phyloP scores from a whole-genome alignment of 495 filamentous ascomycete genomes.

The Melanomma pulvis-pyrius region DNA sequence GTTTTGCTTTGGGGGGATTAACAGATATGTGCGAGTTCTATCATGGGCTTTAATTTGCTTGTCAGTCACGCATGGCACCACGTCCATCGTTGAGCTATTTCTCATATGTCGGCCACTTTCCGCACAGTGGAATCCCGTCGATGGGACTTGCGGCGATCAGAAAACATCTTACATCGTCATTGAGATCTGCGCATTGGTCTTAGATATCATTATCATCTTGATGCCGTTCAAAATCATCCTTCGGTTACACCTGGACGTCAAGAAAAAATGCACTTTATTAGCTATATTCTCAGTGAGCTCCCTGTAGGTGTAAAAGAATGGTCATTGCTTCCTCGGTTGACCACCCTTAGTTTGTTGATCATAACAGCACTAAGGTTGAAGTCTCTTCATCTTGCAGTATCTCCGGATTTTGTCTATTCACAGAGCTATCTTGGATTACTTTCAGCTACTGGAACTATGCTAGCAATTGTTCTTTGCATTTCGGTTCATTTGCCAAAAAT shows the following conservation, averaged over 20 bases:
- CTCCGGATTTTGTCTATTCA: not conserved
- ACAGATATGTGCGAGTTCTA: not conserved
- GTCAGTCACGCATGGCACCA: not conserved
- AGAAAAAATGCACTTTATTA: not conserved
- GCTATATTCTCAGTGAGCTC: not conserved
- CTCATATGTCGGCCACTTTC: not conserved
- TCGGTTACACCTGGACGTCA: not conserved
- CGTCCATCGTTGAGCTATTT: not conserved
- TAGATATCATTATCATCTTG: not conserved
- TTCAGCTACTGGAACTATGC: not conserved
- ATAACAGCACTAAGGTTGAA: not conserved
- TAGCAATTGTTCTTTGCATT: no score
- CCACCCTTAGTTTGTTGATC: not conserved
- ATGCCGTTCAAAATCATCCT: not conserved
- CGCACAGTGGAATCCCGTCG: not conserved
- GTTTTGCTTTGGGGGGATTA: not conserved
- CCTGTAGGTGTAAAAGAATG: not conserved
- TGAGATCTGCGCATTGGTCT: not conserved
- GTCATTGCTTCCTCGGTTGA: not conserved
- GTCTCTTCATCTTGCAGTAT: not conserved
- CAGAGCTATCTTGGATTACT: slow-evolving; percentile 3
- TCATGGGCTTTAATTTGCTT: not conserved
- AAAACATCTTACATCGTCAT: not conserved
- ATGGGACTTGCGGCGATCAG: not conserved
- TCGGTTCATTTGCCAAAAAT: no score